Base-by-base conservation (phyloP, 495 filamentous ascomycete genomes). In the Corynascus novoguineensis region DNA sequence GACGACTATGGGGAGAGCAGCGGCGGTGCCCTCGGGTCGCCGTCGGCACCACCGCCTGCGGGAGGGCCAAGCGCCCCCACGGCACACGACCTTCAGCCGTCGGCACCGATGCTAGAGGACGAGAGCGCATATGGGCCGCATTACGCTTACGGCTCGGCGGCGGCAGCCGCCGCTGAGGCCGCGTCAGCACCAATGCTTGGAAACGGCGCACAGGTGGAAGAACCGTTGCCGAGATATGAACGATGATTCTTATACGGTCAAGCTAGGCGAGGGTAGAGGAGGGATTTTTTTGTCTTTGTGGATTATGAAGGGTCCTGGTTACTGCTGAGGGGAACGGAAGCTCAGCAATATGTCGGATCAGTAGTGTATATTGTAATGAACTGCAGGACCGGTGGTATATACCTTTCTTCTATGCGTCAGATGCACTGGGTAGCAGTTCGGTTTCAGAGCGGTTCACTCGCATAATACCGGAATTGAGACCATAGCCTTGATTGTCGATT, bases 61-160 rank as follows among this genome's bases (percentile, higher is more conserved):
- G 31, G 17, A 11, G 38, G 48, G 28, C 54, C 32, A 48, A 58
- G 54, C 15, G 65, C 64, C 0, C 56, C 62, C 1, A 46, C 66
- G 15, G 15, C 25, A 17, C 45, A 14, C 12, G 47, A 56, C 1
- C 68, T 63, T 44, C 75, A 72, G 49, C 84, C 87, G 3, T 86
- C 80, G 19, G 88, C 88, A 8, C 89, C 89, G 1, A 72, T 81
- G 19, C 71, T 90, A n/a, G 83, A 84, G 10, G 83, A 85, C 19
- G 79, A 84, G 31, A 82, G 83, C 29, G 77, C 81, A 19, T 76
- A 81, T 54, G 72, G 64, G 14, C 34, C 38, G 25, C 58, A 63
- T 59, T 73, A 69, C 53, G 38, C 65, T 15, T 74, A 74, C 37
- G 62, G 64, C 22, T 50, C 53, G 24, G 62, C 68, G 9, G 56